These are phyloP conservation scores for Aspergillus brasiliensis DNA, from an alignment of 2,329 filamentous ascomycete species.

Conservation along the genomic window DNA sequence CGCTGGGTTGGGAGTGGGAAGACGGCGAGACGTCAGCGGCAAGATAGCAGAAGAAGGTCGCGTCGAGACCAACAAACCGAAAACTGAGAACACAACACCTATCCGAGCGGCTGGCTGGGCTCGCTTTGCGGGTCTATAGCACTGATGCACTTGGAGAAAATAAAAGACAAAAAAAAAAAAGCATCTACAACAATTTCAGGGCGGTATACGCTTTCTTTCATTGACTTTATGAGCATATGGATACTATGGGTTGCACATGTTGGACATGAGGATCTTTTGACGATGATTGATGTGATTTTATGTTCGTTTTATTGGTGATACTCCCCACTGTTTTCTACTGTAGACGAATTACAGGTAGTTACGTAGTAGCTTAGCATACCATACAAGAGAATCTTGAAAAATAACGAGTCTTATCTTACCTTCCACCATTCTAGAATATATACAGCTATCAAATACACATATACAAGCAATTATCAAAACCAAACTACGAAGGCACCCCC, in stretches of 20 bases:
- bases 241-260: neutral
- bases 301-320: constrained; percentile 9
- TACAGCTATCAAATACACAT: neutral
- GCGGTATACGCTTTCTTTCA: neutral
- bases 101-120: constrained; percentile 49
- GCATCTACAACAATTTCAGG: neutral
- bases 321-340: constrained; percentile 12
- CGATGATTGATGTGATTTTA: constrained; percentile 10
- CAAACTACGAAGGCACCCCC: constrained; percentile 59
- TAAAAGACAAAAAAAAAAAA: neutral
- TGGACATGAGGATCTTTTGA: constrained; percentile 7
- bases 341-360: constrained; percentile 14
- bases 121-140: constrained; percentile 47
- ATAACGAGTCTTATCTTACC: too few relatives aligned
- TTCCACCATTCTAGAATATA: neutral
- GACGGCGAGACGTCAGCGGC: constrained; percentile 50
- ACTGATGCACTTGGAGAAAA: neutral
- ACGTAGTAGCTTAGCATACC: constrained; percentile 8
- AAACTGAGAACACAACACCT: constrained; percentile 18
- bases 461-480: neutral
- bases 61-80: constrained; percentile 27
- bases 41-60: constrained; percentile 51
- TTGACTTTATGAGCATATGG: neutral
- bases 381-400: neutral
- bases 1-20: constrained; percentile 47